Evolutionary conservation across 1,284 basidiomycete species (phyloP), one percentile per base, ranked within the genome.

Genomic region (Trametes pubescens): DNA sequence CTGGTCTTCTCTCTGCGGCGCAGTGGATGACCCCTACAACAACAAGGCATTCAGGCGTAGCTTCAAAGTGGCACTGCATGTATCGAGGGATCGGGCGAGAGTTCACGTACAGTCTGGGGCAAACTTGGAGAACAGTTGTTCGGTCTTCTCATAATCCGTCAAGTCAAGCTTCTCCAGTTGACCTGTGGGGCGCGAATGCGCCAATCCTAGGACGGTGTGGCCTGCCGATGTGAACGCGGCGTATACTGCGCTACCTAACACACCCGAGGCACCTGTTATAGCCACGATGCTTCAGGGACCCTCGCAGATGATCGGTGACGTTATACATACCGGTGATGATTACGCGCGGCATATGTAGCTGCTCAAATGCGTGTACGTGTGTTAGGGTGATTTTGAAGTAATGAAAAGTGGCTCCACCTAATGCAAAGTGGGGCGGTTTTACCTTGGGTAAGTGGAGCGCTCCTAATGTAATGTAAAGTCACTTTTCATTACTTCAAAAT

Each of bases 1-100:
- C 93, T 1, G 93, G 93, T 54, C 92, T 81, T 62, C 93, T 81
- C 76, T 95, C 93, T 4, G 93, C 93, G 16, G 93, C 93, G 68
- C 92, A 94, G 71, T 95, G 93, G 22, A 95, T 86, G 32, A 94
- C 84, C 88, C 90, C 90, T 91, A 72, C 60, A 65, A 43, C 8
- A 8, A 32, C 29, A 32, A 4, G 29, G 3, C 29, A 8, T 32
- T 32, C 29, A 32, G 29, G 29, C 29, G 29, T 8, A 8, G 29
- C 3, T 32, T 32, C 29, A 32, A 3, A 4, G 8, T 32, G 8
- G 29, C 29, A 4, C 29, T 32, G 29, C 29, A 8, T 32, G 8
- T 32, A 32, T 32, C 29, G 29, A 3, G 29, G 29, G 18, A 2
- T 22, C 51, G 0, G n/a, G 21, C 16, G 6, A 11, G 11, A 16